Base-by-base conservation (phyloP, 805 yeast genomes). In the Candida glaebosa region DNA sequence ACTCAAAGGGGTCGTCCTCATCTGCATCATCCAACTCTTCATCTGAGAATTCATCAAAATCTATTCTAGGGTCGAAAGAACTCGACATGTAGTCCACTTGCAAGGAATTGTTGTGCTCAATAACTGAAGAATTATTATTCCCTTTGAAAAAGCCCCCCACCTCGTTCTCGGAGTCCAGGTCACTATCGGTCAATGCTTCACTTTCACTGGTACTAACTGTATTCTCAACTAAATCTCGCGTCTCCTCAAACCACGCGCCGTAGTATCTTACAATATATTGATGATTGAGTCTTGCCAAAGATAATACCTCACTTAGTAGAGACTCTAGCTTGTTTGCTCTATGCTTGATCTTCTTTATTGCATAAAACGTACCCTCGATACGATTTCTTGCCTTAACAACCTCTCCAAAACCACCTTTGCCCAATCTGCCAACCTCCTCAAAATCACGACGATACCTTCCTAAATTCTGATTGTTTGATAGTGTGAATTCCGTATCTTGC, bases 331-430 rank as follows among this genome's bases (percentile, higher is more conserved):
- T 84, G 52, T 85, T 82, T 37, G 86, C 84, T 2, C 83, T 77
- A 52, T 93, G 96, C 43, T 84, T 79, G 38, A 93, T 85, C 52
- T 90, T 91, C 60, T 93, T 93, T 44, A 93, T 81, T 0, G 99
- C 99, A 60, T 93, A 93, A 51, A 86, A 87, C 12, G 96, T 75
- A 16, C 99, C 98, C 58, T 93, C 99, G 48, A 93, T 75, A 44
- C 90, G 78, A 58, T 90, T 91, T 46, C 99, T 72, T 0, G 93
- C 98, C 55, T 91, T 90, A n/a, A 93, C 96, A 6, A 93, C 99
- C 60, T 93, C 97, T 4, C 99, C 99, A 64, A 85, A 93, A 0
- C 95, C 99, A 31, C 99, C 99, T 51, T 82, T 80, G 2, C 99
- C 99, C 6, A 93, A 65, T 16, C 83, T 79, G 0, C 91, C 93